A percentile compares a stretch with the other conserved stretches of the same genome.
phyloP scores from a whole-genome alignment of 306 rosid genomes.

The Medicago arabica region DNA sequence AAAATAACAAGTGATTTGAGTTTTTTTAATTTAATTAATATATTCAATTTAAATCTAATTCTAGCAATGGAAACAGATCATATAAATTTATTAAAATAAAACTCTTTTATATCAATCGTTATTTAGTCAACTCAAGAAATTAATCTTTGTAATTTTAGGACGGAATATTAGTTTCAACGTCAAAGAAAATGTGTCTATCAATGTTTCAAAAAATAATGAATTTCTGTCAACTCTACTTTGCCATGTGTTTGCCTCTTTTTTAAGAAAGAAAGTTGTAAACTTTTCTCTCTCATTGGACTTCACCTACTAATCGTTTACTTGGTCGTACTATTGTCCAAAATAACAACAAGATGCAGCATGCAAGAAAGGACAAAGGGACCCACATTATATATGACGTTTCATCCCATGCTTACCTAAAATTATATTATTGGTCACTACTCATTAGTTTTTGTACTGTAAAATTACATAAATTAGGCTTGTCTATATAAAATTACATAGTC shows the following conservation, averaged over 20 bases:
- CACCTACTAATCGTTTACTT: slow-evolving; percentile 3
- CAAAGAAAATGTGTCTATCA: background rate
- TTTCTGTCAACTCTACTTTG: background rate
- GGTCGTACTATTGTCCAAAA: background rate
- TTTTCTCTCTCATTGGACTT: slow-evolving; percentile 13
- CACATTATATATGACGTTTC: background rate
- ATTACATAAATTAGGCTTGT: background rate
- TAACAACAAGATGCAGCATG: background rate
- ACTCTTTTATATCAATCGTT: too few relatives aligned
- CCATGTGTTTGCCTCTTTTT: background rate
- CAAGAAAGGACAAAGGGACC: background rate
- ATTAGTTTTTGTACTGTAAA: background rate
- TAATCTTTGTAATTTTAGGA: too few relatives aligned
- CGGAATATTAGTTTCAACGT: too few relatives aligned
- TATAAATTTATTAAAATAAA: too few relatives aligned
- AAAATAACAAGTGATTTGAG: too few relatives aligned
- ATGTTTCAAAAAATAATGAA: background rate
- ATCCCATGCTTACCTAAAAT: background rate
- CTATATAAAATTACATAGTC: background rate
- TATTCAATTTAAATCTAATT: too few relatives aligned
- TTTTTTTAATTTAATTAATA: too few relatives aligned
- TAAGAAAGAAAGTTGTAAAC: background rate
- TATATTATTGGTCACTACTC: too few relatives aligned
- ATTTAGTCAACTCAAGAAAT: too few relatives aligned
- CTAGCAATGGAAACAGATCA: too few relatives aligned